Percentiles rank a stretch among this genome's conserved stretches.
These are phyloP conservation scores for Atkinsonella hypoxylon DNA, from an alignment of 2,329 filamentous ascomycete species.

Conservation along the genomic window DNA sequence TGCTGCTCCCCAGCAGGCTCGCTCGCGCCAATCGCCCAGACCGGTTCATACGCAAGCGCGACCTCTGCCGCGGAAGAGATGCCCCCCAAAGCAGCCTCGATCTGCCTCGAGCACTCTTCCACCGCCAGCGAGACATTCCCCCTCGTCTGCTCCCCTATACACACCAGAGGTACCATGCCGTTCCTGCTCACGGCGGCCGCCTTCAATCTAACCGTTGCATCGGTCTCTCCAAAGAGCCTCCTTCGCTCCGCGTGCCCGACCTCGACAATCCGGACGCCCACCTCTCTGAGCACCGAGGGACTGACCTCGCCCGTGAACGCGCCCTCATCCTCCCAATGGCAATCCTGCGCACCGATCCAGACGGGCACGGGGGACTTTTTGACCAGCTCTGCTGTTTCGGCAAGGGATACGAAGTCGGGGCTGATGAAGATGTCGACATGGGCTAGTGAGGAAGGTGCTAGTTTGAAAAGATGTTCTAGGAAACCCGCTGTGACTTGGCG, in stretches of 20 bases:
- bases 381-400: constrained; percentile 37
- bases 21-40: constrained; percentile 74
- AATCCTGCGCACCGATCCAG: constrained; percentile 65
- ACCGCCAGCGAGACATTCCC: constrained; percentile 45
- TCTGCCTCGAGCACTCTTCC: constrained; percentile 52
- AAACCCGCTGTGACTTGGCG: constrained; percentile 40
- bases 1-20: constrained; percentile 62
- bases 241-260: constrained; percentile 73
- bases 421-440: constrained; percentile 63
- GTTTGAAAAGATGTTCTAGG: constrained; percentile 31
- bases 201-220: constrained; percentile 54
- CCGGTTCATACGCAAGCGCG: constrained; percentile 74
- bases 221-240: constrained; percentile 62
- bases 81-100: constrained; percentile 48
- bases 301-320: constrained; percentile 72
- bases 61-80: constrained; percentile 54
- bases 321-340: constrained; percentile 56
- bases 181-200: constrained; percentile 55
- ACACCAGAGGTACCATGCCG: constrained; percentile 65
- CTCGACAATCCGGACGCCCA: constrained; percentile 63
- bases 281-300: constrained; percentile 50
- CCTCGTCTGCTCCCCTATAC: constrained; percentile 58
- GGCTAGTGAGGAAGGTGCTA: constrained; percentile 28
- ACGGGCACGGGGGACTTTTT: constrained; percentile 22
- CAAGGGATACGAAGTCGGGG: constrained; percentile 62